Evolutionary conservation across 164 flowering plant genomes (phyloP).

Genomic region (Sedum album): DNA sequence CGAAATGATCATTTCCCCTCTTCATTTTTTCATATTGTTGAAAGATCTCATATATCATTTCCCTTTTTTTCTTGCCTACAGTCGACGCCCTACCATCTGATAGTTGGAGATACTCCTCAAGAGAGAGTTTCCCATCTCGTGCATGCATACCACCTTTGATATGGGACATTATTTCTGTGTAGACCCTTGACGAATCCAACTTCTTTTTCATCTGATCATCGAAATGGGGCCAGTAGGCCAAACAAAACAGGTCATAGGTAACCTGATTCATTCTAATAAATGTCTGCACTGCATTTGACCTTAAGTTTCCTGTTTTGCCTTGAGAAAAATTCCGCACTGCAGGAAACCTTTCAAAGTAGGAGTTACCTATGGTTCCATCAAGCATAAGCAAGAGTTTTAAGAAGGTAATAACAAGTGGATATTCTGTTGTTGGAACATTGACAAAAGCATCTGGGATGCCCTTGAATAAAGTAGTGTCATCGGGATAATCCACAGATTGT

Average conservation of each 20-base stretch:
- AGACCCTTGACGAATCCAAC: slow-evolving; percentile 39
- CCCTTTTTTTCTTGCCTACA: slow-evolving; percentile 30
- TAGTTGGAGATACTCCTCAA: slow-evolving; percentile 13
- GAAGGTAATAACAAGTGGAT: slow-evolving; percentile 67
- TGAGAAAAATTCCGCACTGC: slow-evolving; percentile 17
- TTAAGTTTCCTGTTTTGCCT: slow-evolving; percentile 14
- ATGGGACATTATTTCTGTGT: slow-evolving; percentile 67
- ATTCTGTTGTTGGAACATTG: slow-evolving; percentile 29
- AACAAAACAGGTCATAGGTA: slow-evolving; percentile 41
- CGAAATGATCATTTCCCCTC: slow-evolving; percentile 44
- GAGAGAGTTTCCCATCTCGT: slow-evolving; percentile 7
- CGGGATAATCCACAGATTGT: slow-evolving; percentile 30
- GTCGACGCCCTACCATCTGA: slow-evolving; percentile 42
- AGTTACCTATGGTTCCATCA: slow-evolving; percentile 46
- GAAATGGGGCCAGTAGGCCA: slow-evolving; percentile 13
- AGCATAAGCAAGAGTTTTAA: slow-evolving; percentile 71
- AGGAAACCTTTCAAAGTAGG: slow-evolving; percentile 51
- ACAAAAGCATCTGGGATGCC: slow-evolving; percentile 53
- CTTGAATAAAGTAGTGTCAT: slow-evolving; percentile 28
- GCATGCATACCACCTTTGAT: slow-evolving; percentile 51
- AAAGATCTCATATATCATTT: slow-evolving; percentile 46
- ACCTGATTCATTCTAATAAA: slow-evolving; percentile 48
- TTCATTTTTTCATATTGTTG: slow-evolving; percentile 57
- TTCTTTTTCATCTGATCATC: slow-evolving; percentile 2
- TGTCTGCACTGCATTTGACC: slow-evolving; percentile 32